These are phyloP conservation scores for Megacollybia marginata DNA, from an alignment of 768 basidiomycete species.

Conservation along the genomic window DNA sequence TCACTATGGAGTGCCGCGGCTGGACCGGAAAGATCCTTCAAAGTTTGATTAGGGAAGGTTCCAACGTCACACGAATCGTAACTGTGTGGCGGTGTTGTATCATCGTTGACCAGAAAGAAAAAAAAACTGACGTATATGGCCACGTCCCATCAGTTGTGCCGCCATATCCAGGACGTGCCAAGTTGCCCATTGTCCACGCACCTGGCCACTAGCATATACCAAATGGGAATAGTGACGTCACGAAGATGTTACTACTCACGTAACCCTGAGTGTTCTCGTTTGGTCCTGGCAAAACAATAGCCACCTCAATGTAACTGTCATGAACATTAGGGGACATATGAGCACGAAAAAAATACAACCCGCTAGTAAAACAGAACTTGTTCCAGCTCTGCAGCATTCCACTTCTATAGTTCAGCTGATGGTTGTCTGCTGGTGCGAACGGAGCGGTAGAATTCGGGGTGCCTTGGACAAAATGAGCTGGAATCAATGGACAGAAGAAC, in stretches of 20 bases:
- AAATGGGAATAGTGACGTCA: neutral
- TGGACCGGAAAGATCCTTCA: slow-evolving; percentile 43
- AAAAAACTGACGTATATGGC: slow-evolving; percentile 62
- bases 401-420: slow-evolving; percentile 55
- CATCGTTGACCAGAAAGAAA: neutral
- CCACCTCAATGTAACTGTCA: slow-evolving; percentile 68
- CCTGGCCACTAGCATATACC: slow-evolving; percentile 60
- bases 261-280: slow-evolving; percentile 43
- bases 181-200: slow-evolving; percentile 85
- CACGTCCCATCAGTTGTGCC: slow-evolving; percentile 77
- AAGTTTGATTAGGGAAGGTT: slow-evolving; percentile 69
- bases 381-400: slow-evolving; percentile 90
- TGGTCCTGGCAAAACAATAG: slow-evolving; percentile 51
- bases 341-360: slow-evolving; percentile 23
- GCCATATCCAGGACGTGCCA: slow-evolving; percentile 74
- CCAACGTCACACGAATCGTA: slow-evolving; percentile 71
- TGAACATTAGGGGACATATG: slow-evolving; percentile 50
- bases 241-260: slow-evolving; percentile 20
- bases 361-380: slow-evolving; percentile 80
- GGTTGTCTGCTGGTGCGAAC: slow-evolving; percentile 38
- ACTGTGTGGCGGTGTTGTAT: slow-evolving; percentile 18
- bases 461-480: slow-evolving; percentile 11
- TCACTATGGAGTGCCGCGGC: slow-evolving; percentile 49
- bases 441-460: slow-evolving; percentile 34
- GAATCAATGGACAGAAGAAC: neutral